Evolutionary conservation across 139 green algal genomes (phyloP), one percentile per base, ranked within the genome.

Genomic region (Auxenochlorella pyrenoidosa): DNA sequence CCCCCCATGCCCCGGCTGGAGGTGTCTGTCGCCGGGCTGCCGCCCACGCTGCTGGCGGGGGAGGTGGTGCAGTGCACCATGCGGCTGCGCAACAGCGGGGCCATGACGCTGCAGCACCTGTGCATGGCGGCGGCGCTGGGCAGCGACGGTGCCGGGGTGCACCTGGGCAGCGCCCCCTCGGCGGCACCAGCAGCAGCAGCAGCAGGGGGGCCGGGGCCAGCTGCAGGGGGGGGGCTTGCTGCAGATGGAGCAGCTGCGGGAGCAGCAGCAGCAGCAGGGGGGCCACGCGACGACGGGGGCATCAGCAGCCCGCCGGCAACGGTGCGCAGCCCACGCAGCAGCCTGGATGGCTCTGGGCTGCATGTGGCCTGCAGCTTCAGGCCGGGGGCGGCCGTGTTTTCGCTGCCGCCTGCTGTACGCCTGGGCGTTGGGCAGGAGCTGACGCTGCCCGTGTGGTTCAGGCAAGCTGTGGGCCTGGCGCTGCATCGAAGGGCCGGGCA

Each of bases 1-100:
- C 88, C 90, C 0, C 85, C 94, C 72, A 91, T 95, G 93, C 94
- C 94, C 4, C 91, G 91, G 6, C 88, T 97, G 80, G 88, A 95
- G 83, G 73, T 95, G 19, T 38, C 43, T 10, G 34, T 94, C 36
- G 36, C 70, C 15, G 58, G 65, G 30, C 87, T 94, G 59, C 83
- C 86, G 13, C 54, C 65, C 32, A 79, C 70, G 0, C 36, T 93
- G 59, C 86, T 94, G 38, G 91, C 79, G 21, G 92, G 92, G 6
- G 81, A 94, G 90, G 44, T 94, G 47, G 47, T 66, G 40, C 70
- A 78, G 10, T 86, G 65, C 79, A 44, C 41, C 3, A 68, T 94
- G 83, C 51, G 81, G 26, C 79, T 94, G 75, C 76, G 47, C 59
- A 94, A 94, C 82, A 83, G 36, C 21, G 92, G 92, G 1, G 75